Percentiles rank a stretch among this genome's conserved stretches.
Evolutionary conservation across 257 asterid genomes (phyloP).

Genomic region (Nicotiana knightiana): DNA sequence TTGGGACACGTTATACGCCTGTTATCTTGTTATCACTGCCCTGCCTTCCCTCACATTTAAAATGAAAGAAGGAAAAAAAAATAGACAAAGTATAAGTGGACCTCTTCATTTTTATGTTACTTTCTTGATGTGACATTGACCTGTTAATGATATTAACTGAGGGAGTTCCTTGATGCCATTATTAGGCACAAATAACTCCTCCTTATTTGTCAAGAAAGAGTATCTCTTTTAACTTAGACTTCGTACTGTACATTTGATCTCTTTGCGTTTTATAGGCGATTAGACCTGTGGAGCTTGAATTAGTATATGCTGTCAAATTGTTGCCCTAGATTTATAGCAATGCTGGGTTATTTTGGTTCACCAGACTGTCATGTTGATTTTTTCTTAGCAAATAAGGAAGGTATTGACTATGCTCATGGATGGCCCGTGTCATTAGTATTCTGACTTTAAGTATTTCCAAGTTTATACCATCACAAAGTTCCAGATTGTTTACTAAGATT

Average conservation of each 20-base stretch:
- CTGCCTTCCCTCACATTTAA: neutral
- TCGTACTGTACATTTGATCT: slow-evolving; percentile 7
- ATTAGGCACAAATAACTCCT: slow-evolving; percentile 21
- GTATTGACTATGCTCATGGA: neutral
- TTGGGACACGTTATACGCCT: neutral
- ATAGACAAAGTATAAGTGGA: slow-evolving; percentile 28
- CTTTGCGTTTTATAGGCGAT: neutral
- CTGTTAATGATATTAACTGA: slow-evolving; percentile 28
- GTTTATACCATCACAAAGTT: neutral
- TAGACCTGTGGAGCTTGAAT: neutral
- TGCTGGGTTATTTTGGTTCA: neutral
- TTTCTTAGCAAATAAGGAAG: neutral
- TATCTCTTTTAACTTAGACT: neutral
- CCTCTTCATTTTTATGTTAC: slow-evolving; percentile 29
- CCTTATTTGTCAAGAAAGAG: slow-evolving; percentile 32
- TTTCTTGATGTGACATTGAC: slow-evolving; percentile 44
- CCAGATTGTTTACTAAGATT: neutral
- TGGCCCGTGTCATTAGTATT: neutral
- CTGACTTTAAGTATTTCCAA: neutral
- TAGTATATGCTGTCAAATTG: neutral
- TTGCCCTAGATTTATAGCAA: neutral
- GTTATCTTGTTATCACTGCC: slow-evolving; percentile 1
- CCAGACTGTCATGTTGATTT: neutral
- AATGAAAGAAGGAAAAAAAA: neutral
- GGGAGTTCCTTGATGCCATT: slow-evolving; percentile 27